Percentiles rank a stretch among this genome's conserved stretches.
Evolutionary conservation across 768 basidiomycete genomes (phyloP).

Genomic region (Boletus barrowsii): DNA sequence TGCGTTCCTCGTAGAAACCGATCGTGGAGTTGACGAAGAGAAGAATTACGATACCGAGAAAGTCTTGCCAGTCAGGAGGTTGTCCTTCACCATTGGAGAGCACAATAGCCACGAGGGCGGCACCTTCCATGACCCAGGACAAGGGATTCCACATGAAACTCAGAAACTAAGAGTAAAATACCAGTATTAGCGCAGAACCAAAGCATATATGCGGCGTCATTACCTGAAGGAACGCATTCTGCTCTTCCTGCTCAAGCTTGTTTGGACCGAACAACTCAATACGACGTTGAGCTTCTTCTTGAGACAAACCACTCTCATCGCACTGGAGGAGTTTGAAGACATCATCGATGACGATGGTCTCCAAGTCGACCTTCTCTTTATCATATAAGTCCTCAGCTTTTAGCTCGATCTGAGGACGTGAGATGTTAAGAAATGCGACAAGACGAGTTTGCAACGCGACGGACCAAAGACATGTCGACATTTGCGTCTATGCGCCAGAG

Average conservation of each 20-base stretch:
- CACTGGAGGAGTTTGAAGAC: slow-evolving; percentile 96
- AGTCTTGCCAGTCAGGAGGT: slow-evolving; percentile 96
- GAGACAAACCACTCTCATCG: slow-evolving; percentile 70
- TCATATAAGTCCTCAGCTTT: slow-evolving; percentile 94
- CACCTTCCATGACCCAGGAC: slow-evolving; percentile 99
- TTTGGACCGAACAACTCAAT: slow-evolving; percentile 94
- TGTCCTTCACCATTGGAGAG: slow-evolving; percentile 87
- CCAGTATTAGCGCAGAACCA: neutral
- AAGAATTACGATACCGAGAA: slow-evolving; percentile 91
- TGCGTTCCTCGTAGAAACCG: slow-evolving; percentile 97
- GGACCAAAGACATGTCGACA: slow-evolving; percentile 80
- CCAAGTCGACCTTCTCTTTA: slow-evolving; percentile 98
- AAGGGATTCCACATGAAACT: slow-evolving; percentile 99
- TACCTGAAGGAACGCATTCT: slow-evolving; percentile 88
- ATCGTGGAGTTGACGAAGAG: slow-evolving; percentile 93
- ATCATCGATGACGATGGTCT: slow-evolving; percentile 94
- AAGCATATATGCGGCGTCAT: slow-evolving; percentile 5
- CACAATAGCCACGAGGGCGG: slow-evolving; percentile 90
- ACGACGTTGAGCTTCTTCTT: slow-evolving; percentile 77
- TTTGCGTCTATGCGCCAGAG: slow-evolving; percentile 59
- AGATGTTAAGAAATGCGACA: neutral
- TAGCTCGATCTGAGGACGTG: slow-evolving; percentile 61
- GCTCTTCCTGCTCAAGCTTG: slow-evolving; percentile 88
- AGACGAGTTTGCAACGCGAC: slow-evolving; percentile 17
- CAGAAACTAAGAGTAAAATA: slow-evolving; percentile 56